phyloP scores from a whole-genome alignment of 306 rosid species.

The Cucurbita ficifolia region DNA sequence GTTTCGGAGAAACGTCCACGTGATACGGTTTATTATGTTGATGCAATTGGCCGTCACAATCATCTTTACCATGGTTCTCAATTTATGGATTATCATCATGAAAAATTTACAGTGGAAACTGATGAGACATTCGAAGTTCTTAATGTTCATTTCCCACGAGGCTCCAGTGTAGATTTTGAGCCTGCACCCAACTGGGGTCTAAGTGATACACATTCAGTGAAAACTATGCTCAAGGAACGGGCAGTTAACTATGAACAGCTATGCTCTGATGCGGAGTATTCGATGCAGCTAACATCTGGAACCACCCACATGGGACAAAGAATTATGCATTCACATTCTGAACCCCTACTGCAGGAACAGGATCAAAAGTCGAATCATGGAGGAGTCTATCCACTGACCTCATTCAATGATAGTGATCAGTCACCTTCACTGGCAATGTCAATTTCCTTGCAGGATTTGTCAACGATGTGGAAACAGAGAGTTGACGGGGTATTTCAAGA shows the following conservation, averaged over 20 bases:
- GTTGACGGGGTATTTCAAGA: constrained; percentile 10
- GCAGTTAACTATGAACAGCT: constrained; percentile 21
- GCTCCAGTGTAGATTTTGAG: constrained; percentile 28
- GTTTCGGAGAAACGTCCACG: constrained; percentile 25
- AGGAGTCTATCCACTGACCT: constrained; percentile 8
- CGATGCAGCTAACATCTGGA: constrained; percentile 14
- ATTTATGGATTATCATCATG: constrained; percentile 23
- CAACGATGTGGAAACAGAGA: constrained; percentile 19
- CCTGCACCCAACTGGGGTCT: constrained; percentile 24
- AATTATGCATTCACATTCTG: constrained; percentile 39
- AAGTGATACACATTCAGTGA: constrained; percentile 9
- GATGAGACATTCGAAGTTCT: constrained; percentile 21
- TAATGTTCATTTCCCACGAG: constrained; percentile 26
- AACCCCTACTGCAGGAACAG: constrained; percentile 35
- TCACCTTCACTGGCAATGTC: constrained; percentile 21
- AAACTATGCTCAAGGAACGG: constrained; percentile 19
- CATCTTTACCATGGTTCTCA: constrained; percentile 33
- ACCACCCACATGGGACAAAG: constrained; percentile 19
- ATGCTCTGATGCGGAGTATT: constrained; percentile 20
- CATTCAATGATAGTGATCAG: constrained; percentile 18
- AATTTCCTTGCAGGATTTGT: constrained; percentile 23
- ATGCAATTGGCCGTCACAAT: constrained; percentile 27
- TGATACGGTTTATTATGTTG: constrained; percentile 32
- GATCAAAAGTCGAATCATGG: constrained; percentile 22
- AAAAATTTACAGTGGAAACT: constrained; percentile 22